phyloP scores from a whole-genome alignment of 2,329 filamentous ascomycete genomes.

The Ceratocystis huliohia region DNA sequence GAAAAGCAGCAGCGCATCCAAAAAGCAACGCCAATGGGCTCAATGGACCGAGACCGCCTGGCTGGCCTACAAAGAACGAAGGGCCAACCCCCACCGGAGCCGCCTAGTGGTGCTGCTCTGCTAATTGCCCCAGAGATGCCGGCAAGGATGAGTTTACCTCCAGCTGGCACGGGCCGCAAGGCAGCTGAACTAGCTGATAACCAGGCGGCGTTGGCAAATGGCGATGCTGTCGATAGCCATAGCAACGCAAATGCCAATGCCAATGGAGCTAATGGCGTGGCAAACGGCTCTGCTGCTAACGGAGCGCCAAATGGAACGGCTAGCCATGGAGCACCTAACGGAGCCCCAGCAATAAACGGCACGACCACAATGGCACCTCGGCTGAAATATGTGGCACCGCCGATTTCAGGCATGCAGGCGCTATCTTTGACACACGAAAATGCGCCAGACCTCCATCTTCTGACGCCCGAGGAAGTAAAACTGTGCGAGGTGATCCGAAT shows the following conservation, averaged over 20 bases:
- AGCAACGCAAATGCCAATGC: slow-evolving; percentile 29
- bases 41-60: slow-evolving; percentile 69
- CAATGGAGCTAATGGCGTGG: slow-evolving; percentile 39
- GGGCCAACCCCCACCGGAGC: slow-evolving; percentile 54
- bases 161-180: slow-evolving; percentile 23
- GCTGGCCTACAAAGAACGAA: slow-evolving; percentile 58
- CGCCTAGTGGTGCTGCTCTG: slow-evolving; percentile 59
- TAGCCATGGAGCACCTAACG: slow-evolving; percentile 6
- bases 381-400: slow-evolving; percentile 42
- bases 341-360: slow-evolving; percentile 28
- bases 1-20: slow-evolving; percentile 72
- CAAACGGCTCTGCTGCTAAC: slow-evolving; percentile 40
- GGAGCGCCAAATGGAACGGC: slow-evolving; percentile 39
- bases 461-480: slow-evolving; percentile 73
- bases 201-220: slow-evolving; percentile 29
- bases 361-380: slow-evolving; percentile 30
- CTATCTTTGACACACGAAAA: slow-evolving; percentile 62
- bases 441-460: slow-evolving; percentile 69
- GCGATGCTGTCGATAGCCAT: slow-evolving; percentile 28
- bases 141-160: slow-evolving; percentile 37
- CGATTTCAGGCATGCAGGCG: slow-evolving; percentile 48
- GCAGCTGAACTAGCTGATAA: slow-evolving; percentile 25
- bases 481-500: slow-evolving; percentile 74
- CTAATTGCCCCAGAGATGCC: slow-evolving; percentile 70
- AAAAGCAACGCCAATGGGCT: slow-evolving; percentile 57